Evolutionary conservation across 2,329 filamentous ascomycete genomes (phyloP).

Genomic region (Pseudogymnoascus sp.): DNA sequence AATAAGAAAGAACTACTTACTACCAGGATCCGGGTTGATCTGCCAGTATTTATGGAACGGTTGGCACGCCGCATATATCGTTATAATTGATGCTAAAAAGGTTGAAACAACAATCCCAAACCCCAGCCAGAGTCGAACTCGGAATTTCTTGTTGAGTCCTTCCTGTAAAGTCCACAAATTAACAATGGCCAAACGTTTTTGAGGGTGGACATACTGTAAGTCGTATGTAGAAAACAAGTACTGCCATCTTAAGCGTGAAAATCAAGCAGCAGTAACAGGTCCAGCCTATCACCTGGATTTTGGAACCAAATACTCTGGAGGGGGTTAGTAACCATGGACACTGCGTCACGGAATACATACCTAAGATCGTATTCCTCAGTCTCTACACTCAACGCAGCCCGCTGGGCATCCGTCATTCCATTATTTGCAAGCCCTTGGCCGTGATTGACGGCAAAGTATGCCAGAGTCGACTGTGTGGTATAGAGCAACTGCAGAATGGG

Average conservation of each 20-base stretch:
- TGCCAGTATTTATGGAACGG: conserved; percentile 50
- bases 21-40: conserved; percentile 49
- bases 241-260: conserved; percentile 46
- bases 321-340: background rate
- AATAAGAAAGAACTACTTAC: conserved; percentile 28
- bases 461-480: conserved; percentile 40
- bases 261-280: conserved; percentile 43
- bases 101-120: conserved; percentile 41
- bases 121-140: conserved; percentile 32
- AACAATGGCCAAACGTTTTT: background rate
- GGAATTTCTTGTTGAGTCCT: conserved; percentile 35
- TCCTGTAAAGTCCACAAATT: conserved; percentile 14
- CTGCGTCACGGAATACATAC: background rate
- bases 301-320: conserved; percentile 41
- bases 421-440: conserved; percentile 49
- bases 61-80: conserved; percentile 42
- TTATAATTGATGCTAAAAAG: conserved; percentile 41
- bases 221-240: conserved; percentile 48
- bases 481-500: conserved; percentile 38
- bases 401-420: conserved; percentile 44
- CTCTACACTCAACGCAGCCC: conserved; percentile 35
- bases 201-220: conserved; percentile 33
- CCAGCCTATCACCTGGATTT: conserved; percentile 47
- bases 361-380: conserved; percentile 37
- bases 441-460: conserved; percentile 40